These are phyloP conservation scores for Neurospora sp. DNA, from an alignment of 495 filamentous ascomycete genomes.

Conservation along the genomic window DNA sequence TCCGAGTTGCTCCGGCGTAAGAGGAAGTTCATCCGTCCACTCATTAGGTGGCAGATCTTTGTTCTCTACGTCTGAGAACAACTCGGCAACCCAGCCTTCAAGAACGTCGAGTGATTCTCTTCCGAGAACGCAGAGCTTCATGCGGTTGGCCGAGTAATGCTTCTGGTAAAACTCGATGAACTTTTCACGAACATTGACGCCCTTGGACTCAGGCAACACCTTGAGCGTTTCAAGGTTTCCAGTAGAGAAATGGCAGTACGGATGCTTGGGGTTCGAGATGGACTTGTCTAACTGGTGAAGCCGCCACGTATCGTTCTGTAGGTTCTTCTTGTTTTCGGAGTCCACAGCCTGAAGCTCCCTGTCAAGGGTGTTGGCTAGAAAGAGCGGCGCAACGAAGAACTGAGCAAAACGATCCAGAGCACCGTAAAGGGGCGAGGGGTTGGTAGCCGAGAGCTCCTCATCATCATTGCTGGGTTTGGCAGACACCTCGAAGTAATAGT, in stretches of 20 bases:
- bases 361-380: constrained; percentile 81
- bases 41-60: constrained; percentile 73
- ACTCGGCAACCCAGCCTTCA: constrained; percentile 77
- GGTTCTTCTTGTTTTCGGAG: constrained; percentile 99
- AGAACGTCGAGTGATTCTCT: constrained; percentile 81
- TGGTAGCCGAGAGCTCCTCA: constrained; percentile 39
- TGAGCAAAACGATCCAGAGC: constrained; percentile 94
- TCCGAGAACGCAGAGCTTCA: constrained; percentile 90
- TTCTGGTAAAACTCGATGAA: constrained; percentile 89
- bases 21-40: constrained; percentile 68
- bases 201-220: constrained; percentile 67
- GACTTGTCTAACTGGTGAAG: constrained; percentile 87
- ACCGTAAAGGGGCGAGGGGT: constrained; percentile 71
- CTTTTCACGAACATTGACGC: constrained; percentile 80
- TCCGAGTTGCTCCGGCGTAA: constrained; percentile 54
- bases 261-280: constrained; percentile 79
- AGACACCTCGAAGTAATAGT: constrained; percentile 95
- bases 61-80: constrained; percentile 77
- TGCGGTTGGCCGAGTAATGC: constrained; percentile 90
- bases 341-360: constrained; percentile 89
- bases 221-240: constrained; percentile 87
- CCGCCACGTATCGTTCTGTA: constrained; percentile 92
- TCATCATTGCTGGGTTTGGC: constrained; percentile 50
- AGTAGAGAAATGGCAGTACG: constrained; percentile 93
- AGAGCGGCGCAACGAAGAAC: constrained; percentile 91